Evolutionary conservation across 352 stramenopile species (phyloP), one percentile per base, ranked within the genome.

Genomic region (Poterioochromonas sp.): DNA sequence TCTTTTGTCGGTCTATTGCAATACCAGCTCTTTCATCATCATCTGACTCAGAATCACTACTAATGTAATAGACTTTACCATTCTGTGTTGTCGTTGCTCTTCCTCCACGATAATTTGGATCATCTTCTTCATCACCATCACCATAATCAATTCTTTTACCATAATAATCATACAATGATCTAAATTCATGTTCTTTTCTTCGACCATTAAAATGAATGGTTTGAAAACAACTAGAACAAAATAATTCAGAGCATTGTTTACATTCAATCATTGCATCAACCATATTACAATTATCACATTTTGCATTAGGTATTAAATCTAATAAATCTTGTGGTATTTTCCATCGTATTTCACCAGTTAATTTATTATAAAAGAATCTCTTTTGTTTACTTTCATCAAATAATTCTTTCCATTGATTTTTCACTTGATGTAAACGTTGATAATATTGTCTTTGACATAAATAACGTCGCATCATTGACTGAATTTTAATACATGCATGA

Each of bases 291-390:
- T 97, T 95, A 73, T 87, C 86, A 79, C 92, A 97, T n/a, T n/a
- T n/a, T n/a, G n/a, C n/a, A 49, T 87, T 87, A 0, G 87, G 86
- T 62, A 95, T 82, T 68, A 96, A 63, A 82, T 97, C 90, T 43
- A 97, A 85, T 15, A 96, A 78, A 69, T 94, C 88, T 80, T 96
- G 90, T 20, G 91, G 92, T 32, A 89, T 86, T 1, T 91, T 87
- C 79, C 92, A 92, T 11, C 89, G 84, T 32, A 95, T 91, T 83
- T 96, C 91, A 0, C 91, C 92, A 12, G 88, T 96, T 73, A 91
- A 85, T 84, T 91, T 90, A 81, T 96, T 94, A 80, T 95, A 97
- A 80, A 94, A 97, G 78, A 96, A 95, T 22, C 79, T 81, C 58
- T 79, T 69, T 68, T 83, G 53, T 20, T 81, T 63, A 1, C 53